Evolutionary conservation across 306 rosid genomes (phyloP).

Genomic region (Lupinus albus): DNA sequence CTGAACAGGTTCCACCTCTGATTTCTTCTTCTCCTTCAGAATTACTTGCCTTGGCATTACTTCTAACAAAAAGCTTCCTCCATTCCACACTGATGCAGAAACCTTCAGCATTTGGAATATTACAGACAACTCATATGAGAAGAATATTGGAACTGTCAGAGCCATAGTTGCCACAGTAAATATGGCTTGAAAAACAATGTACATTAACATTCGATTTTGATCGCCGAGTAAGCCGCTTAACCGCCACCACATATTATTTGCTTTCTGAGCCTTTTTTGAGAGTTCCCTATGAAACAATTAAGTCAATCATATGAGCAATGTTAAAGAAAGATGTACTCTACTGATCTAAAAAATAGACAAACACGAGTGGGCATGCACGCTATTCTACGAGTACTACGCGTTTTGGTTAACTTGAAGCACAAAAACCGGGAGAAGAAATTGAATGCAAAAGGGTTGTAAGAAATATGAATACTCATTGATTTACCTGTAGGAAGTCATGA

Average conservation of each 20-base stretch:
- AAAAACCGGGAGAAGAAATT: not conserved
- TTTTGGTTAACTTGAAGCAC: not conserved
- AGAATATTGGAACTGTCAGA: conserved; percentile 83
- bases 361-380: not conserved
- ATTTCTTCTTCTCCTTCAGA: conserved; percentile 81
- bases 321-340: not conserved
- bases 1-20: conserved; percentile 53
- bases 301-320: not conserved
- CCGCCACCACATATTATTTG: conserved; percentile 92
- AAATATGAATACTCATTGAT: not conserved
- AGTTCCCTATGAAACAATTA: conserved; percentile 64
- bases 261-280: conserved; percentile 88
- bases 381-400: too few species aligned
- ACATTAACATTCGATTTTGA: conserved; percentile 84
- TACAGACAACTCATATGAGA: conserved; percentile 71
- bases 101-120: conserved; percentile 85
- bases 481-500: conserved; percentile 92
- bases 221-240: conserved; percentile 90
- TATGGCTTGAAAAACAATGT: conserved; percentile 69
- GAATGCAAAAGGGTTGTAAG: not conserved
- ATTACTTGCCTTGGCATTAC: conserved; percentile 96
- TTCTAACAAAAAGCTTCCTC: conserved; percentile 88
- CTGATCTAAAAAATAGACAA: not conserved
- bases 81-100: conserved; percentile 87
- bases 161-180: conserved; percentile 93